Evolutionary conservation across 1,284 basidiomycete genomes (phyloP), one percentile per base, ranked within the genome.

Genomic region (Heterobasidion parviporum): DNA sequence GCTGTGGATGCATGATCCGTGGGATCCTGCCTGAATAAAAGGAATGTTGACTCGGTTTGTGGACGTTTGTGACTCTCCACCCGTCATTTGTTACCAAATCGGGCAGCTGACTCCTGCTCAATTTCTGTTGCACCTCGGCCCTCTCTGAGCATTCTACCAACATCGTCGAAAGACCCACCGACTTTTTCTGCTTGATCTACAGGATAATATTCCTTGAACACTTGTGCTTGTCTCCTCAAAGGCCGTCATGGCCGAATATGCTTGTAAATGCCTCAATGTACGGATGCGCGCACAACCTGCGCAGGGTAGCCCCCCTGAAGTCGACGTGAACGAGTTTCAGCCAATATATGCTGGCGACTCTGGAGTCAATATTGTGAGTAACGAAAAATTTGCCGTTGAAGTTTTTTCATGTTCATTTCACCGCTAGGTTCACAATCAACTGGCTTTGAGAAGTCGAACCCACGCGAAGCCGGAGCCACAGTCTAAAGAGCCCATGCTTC

Each of bases 201-300:
- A 41, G 38, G n/a, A 41, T 41, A 12, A n/a, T 10, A 10, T 41
- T 3, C 38, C 38, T 41, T 26, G 5, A 26, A 26, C 5, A 41
- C 38, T 41, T 8, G 12, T 41, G 38, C 10, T 41, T 41, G 38
- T 41, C n/a, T 41, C 54, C 56, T 50, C 56, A 48, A 46, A 55
- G 56, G 49, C 56, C 57, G 62, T 56, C 58, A 68, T 67, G 67
- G 64, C 65, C 61, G 64, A 64, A 20, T 77, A 76, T 68, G 75
- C 87, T 52, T 90, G 87, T 67, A 79, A 73, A 65, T 90, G 87
- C 63, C 77, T 90, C 57, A 90, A 90, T 64, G 74, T 90, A 48
- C 79, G 78, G 58, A 77, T 89, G 58, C 69, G 59, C 20, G 51
- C 65, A 14, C 61, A 61, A 44, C 59, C 65, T 20, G 54, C 60